These are phyloP conservation scores for Colletotrichum musae DNA, from an alignment of 2,329 filamentous ascomycete genomes.

Conservation along the genomic window DNA sequence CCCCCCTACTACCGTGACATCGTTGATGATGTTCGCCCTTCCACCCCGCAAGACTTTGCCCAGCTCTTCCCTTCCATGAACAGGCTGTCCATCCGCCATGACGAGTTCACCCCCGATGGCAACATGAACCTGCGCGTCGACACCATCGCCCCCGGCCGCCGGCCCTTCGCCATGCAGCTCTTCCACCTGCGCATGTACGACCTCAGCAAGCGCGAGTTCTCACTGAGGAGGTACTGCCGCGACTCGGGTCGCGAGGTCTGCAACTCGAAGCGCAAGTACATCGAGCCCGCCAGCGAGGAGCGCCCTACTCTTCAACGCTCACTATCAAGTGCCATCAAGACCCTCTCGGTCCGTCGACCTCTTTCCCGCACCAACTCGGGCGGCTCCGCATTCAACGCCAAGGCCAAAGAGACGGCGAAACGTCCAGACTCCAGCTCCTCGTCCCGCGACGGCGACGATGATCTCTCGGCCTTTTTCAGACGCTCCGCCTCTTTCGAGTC, in stretches of 20 bases:
- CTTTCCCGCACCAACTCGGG: slow-evolving; percentile 55
- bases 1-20: slow-evolving; percentile 74
- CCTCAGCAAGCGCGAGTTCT: slow-evolving; percentile 87
- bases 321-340: slow-evolving; percentile 65
- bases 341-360: slow-evolving; percentile 55
- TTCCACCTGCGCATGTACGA: slow-evolving; percentile 98
- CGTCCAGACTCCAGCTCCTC: slow-evolving; percentile 56
- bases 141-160: slow-evolving; percentile 77
- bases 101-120: slow-evolving; percentile 90
- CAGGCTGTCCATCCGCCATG: slow-evolving; percentile 86
- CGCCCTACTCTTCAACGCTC: slow-evolving; percentile 61
- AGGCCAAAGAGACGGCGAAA: slow-evolving; percentile 42
- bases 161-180: slow-evolving; percentile 79
- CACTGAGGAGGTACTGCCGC: slow-evolving; percentile 90
- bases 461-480: slow-evolving; percentile 47
- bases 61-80: slow-evolving; percentile 89
- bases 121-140: slow-evolving; percentile 98
- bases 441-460: slow-evolving; percentile 50
- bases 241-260: slow-evolving; percentile 95
- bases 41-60: slow-evolving; percentile 86
- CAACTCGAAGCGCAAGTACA: slow-evolving; percentile 81
- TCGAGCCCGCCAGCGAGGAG: slow-evolving; percentile 64
- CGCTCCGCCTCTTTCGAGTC: slow-evolving; percentile 50
- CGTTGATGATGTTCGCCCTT: slow-evolving; percentile 78
- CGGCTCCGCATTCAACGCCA: slow-evolving; percentile 47